Evolutionary conservation across 2,329 filamentous ascomycete species (phyloP).

Genomic region (Torrubiella hemipterigena): DNA sequence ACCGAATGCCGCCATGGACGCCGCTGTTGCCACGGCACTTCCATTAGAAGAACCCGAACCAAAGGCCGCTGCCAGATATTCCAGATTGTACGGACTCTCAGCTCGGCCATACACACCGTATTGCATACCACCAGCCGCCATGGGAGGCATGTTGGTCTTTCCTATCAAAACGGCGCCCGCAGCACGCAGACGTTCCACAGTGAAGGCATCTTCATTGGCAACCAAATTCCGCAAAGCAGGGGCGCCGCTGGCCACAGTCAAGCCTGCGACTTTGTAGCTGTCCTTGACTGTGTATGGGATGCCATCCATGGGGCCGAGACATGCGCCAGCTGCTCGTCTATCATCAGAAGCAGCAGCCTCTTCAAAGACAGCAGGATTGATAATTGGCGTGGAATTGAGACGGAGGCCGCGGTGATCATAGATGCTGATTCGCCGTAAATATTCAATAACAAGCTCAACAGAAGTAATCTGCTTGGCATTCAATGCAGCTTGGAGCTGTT

Average conservation of each 20-base stretch:
- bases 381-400: conserved; percentile 15
- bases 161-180: conserved; percentile 36
- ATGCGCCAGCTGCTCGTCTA: conserved; percentile 9
- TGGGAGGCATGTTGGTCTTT: conserved; percentile 19
- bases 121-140: conserved; percentile 45
- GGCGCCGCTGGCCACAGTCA: conserved; percentile 41
- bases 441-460: conserved; percentile 15
- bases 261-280: conserved; percentile 38
- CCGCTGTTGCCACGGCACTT: conserved; percentile 33
- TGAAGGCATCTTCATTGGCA: conserved; percentile 39
- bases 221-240: conserved; percentile 38
- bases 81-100: conserved; percentile 39
- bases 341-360: conserved; percentile 17
- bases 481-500: conserved; percentile 12
- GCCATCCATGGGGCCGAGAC: conserved; percentile 29
- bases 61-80: conserved; percentile 40
- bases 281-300: conserved; percentile 48
- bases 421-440: conserved; percentile 13
- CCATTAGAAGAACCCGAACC: conserved; percentile 44
- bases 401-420: conserved; percentile 13
- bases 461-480: conserved; percentile 8
- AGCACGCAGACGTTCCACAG: conserved; percentile 30
- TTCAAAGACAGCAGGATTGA: conserved; percentile 14
- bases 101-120: conserved; percentile 40
- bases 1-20: conserved; percentile 38